These are phyloP conservation scores for Canna indica DNA, from an alignment of 176 grass and related monocot genomes.

Conservation along the genomic window DNA sequence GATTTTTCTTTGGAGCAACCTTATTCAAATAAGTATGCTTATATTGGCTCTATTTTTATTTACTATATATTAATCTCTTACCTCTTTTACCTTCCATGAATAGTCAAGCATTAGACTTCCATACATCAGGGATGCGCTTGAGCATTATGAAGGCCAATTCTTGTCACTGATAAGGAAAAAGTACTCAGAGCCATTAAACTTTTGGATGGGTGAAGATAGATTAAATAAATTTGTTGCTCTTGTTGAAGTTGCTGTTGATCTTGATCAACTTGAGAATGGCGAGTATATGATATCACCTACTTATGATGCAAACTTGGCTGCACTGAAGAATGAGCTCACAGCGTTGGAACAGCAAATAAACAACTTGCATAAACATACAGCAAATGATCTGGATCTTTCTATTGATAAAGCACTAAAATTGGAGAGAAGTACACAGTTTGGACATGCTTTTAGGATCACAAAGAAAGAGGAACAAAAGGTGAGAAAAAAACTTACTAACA, in stretches of 20 bases:
- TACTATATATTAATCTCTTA: constrained; percentile 21
- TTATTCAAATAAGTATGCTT: not conserved
- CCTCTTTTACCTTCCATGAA: not conserved
- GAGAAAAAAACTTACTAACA: constrained; percentile 67
- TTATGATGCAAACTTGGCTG: constrained; percentile 60
- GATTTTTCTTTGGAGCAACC: not conserved
- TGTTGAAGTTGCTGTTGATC: constrained; percentile 69
- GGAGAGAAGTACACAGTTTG: constrained; percentile 77
- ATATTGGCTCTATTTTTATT: not conserved
- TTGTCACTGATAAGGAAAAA: constrained; percentile 50
- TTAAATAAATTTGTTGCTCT: constrained; percentile 51
- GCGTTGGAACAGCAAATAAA: constrained; percentile 61
- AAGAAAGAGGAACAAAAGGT: constrained; percentile 99
- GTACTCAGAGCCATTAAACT: constrained; percentile 49
- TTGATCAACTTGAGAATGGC: constrained; percentile 75
- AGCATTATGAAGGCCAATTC: constrained; percentile 74
- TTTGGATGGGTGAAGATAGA: constrained; percentile 53
- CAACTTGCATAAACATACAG: constrained; percentile 56
- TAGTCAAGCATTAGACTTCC: constrained; percentile 58
- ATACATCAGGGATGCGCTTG: constrained; percentile 53
- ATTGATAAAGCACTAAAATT: constrained; percentile 77
- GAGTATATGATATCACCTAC: constrained; percentile 80
- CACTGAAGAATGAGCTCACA: constrained; percentile 60
- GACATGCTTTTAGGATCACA: constrained; percentile 95
- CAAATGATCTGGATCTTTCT: constrained; percentile 78